A percentile compares a stretch with the other conserved stretches of the same genome.
Conservation (phyloP, 2,329 filamentous ascomycete genomes). For the Fusarium buxicola region DNA sequence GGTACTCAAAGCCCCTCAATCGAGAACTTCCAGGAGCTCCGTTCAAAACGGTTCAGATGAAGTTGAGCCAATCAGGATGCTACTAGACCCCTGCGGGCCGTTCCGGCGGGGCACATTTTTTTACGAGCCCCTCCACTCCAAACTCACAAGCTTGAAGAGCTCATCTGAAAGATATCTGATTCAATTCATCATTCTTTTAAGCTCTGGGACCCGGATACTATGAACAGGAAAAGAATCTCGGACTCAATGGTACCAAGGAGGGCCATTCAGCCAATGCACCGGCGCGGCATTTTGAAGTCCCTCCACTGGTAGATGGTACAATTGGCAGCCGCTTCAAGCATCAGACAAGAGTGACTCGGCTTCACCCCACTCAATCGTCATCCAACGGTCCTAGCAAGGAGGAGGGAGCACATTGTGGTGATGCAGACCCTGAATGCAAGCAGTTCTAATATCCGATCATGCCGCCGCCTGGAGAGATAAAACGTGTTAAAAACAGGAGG, state of each 20-base stretch:
- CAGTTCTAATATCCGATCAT: slow-evolving; percentile 23
- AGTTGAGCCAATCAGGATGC: slow-evolving; percentile 22
- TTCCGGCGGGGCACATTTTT: slow-evolving; percentile 35
- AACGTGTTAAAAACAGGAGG: not conserved
- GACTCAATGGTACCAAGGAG: no score
- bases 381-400: slow-evolving; percentile 14
- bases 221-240: no score
- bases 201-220: not conserved
- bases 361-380: slow-evolving; percentile 1
- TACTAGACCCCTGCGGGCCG: slow-evolving; percentile 37
- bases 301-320: slow-evolving; percentile 8
- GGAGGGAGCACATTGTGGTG: slow-evolving; percentile 7
- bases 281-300: not conserved
- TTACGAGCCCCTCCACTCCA: slow-evolving; percentile 4
- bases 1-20: not conserved
- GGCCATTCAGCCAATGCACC: not conserved
- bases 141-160: not conserved
- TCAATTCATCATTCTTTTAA: no score
- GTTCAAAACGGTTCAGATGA: slow-evolving; percentile 2
- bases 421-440: slow-evolving; percentile 21
- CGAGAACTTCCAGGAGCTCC: not conserved
- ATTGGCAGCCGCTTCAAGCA: not conserved
- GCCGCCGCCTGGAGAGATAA: not conserved
- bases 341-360: not conserved
- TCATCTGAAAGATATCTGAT: not conserved